A percentile compares a stretch with the other conserved stretches of the same genome.
Evolutionary conservation across 179 eudicot genomes (phyloP).

Genomic region (Patellifolia procumbens): DNA sequence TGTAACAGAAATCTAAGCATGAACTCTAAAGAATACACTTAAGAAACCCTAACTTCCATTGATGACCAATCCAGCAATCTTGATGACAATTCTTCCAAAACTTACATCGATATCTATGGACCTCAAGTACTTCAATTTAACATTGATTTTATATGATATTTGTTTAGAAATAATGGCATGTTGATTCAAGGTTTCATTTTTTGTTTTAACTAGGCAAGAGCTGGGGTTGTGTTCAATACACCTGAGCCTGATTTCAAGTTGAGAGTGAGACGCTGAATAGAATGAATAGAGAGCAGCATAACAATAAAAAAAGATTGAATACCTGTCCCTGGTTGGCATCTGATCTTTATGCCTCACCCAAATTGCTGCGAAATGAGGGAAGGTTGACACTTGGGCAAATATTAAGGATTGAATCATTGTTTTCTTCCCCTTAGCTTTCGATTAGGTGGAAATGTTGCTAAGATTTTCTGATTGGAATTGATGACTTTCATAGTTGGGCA

Average conservation of each 20-base stretch:
- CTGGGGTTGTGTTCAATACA: constrained; percentile 64
- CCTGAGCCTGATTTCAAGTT: constrained; percentile 62
- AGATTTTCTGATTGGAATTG: no score
- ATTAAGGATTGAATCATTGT: no score
- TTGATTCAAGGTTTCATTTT: neutral
- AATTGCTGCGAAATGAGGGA: no score
- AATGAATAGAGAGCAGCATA: constrained; percentile 12
- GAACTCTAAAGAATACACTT: constrained; percentile 24
- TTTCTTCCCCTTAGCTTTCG: no score
- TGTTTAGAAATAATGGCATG: neutral
- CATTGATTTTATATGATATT: neutral
- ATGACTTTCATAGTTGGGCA: no score
- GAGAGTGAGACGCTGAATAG: constrained; percentile 27
- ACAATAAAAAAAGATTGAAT: constrained; percentile 19
- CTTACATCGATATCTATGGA: constrained; percentile 66
- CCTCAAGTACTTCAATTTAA: constrained; percentile 46
- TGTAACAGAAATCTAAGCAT: constrained; percentile 24
- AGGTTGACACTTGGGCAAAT: no score
- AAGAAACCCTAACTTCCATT: constrained; percentile 15
- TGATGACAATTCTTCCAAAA: constrained; percentile 16
- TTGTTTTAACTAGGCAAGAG: constrained; percentile 54
- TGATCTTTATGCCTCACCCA: constrained; percentile 30
- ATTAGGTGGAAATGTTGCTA: no score
- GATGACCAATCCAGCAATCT: constrained; percentile 25
- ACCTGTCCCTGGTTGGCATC: constrained; percentile 49